Base-by-base conservation (phyloP, 768 basidiomycete genomes). In the Boletus rex-veris region DNA sequence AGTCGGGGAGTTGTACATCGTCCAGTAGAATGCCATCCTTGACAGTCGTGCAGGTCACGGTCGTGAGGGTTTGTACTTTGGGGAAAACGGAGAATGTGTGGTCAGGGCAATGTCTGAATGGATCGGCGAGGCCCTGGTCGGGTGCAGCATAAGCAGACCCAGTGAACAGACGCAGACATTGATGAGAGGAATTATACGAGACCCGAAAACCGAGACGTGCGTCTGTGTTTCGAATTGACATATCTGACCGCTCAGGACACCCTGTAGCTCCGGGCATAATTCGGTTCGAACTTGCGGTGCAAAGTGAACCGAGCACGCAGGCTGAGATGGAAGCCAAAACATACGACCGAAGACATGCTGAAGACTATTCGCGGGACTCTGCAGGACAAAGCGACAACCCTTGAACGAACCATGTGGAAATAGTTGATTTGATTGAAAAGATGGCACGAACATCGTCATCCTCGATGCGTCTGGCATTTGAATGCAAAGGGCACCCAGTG, bases 61-160 rank as follows among this genome's bases (percentile, higher is more conserved):
- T 2, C 73, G 75, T 3, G 74, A 77, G 11, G 80, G 82, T 0
- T 75, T 73, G 45, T 83, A 82, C 57, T 81, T 82, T 58, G 79
- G 71, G 10, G 78, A 71, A 50, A 80, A 70, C 55, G 80, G 75
- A 45, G 78, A 83, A 54, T 72, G 77, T 40, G 71, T 58, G 4
- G 30, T 77, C 31, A 75, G 74, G 36, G 71, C 77, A 4, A 58
- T 82, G 12, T 64, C 68, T 12, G 73, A 73, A 38, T 67, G 67
- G 1, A 71, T 81, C 39, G 74, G 70, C 1, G 61, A 73, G 72
- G 58, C 28, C 0, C 43, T 60, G 26, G 42, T 42, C 36, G 37
- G 45, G 16, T 19, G 40, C 0, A 42, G 50, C 0, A 39, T 43
- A 38, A 35, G 47, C 12, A 21, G 0, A 10, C 24, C 44, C 16